Conservation (phyloP, 257 asterid species). For the Solanum medicagineum region DNA sequence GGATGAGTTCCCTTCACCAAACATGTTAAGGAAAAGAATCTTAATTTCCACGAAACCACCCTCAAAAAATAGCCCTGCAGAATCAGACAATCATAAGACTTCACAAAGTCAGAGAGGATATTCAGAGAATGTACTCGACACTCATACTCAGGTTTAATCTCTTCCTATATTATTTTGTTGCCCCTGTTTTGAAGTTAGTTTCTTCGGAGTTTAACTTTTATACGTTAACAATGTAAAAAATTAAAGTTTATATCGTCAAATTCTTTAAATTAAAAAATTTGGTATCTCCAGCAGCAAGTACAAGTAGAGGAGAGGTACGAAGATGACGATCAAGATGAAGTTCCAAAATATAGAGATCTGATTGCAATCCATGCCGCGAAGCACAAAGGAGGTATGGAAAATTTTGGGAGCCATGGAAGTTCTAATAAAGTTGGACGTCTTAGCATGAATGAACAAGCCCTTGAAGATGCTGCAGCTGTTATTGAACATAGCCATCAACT, state of each 20-base stretch:
- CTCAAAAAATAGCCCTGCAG: not conserved
- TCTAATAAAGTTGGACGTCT: slow-evolving; percentile 12
- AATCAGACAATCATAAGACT: not conserved
- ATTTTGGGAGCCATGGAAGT: not conserved
- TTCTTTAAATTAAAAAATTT: no score
- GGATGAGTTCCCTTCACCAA: slow-evolving; percentile 9
- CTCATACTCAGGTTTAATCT: not conserved
- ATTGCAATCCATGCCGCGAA: slow-evolving; percentile 20
- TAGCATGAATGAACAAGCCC: slow-evolving; percentile 16
- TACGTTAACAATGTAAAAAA: not conserved
- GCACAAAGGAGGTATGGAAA: not conserved
- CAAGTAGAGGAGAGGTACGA: not conserved
- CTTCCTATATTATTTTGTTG: not conserved
- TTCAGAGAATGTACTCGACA: not conserved
- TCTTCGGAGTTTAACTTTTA: not conserved
- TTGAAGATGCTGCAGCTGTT: not conserved
- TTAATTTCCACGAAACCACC: slow-evolving; percentile 15
- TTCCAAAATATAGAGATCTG: slow-evolving; percentile 5
- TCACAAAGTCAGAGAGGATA: not conserved
- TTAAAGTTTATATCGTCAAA: not conserved
- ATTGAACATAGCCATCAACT: not conserved
- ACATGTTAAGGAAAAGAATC: not conserved
- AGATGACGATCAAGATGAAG: not conserved
- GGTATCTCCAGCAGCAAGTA: not conserved
- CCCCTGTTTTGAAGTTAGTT: not conserved